Base-by-base conservation (phyloP, 2,329 filamentous ascomycete genomes). In the Aaosphaeria arxii region DNA sequence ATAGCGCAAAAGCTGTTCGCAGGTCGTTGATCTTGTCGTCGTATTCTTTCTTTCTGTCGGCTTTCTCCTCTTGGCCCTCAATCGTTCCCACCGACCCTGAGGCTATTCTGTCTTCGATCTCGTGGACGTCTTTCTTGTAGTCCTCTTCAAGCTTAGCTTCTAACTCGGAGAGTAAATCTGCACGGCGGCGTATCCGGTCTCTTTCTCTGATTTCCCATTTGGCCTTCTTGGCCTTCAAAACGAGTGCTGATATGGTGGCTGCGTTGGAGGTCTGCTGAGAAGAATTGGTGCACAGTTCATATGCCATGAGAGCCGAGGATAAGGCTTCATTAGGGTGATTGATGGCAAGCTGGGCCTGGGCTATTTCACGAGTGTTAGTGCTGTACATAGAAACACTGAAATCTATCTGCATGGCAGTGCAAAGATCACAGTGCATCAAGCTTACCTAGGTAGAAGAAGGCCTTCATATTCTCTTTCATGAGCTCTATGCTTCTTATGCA, bases 141-240 rank as follows among this genome's bases (percentile, higher is more conserved):
- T 63, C 55, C 4, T 55, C 59, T 51, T 71, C 69, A 6, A 73
- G 59, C 46, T 65, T 65, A 9, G 52, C 72, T 31, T 86, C 68
- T 33, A 88, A 66, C 49, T 89, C 81, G 2, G 66, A 69, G 61
- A 89, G 80, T 2, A 91, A 71, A 31, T 80, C 78, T 5, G 71
- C 74, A 17, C 78, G 76, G 52, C 83, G 76, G 11, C 82, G 76
- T 28, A 77, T 61, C 1, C 88, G 77, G 33, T 77, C 74, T 47
- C 76, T 77, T 67, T 97, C 92, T 55, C 77, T 76, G 7, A 83
- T 79, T 33, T 92, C 88, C 89, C 94, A 97, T 36, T 88, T 83
- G 54, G 86, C 85, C 70, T 92, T 92, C 71, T 95, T 95, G 62
- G 89, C 90, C 48, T 79, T 78, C 24, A 96, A 75, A 0, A 96